Evolutionary conservation across 805 yeast genomes (phyloP).

Genomic region (Yamadazyma olivae): DNA sequence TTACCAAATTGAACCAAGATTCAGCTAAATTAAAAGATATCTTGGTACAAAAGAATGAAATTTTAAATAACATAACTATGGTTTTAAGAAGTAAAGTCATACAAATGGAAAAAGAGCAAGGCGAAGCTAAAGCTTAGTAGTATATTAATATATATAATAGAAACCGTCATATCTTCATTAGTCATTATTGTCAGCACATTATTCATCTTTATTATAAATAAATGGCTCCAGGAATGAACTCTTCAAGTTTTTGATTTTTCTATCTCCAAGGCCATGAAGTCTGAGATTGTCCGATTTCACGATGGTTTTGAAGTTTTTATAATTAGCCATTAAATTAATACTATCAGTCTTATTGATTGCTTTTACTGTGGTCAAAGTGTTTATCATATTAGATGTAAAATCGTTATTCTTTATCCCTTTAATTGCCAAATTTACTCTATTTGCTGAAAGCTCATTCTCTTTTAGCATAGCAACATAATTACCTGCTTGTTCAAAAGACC

Average conservation of each 20-base stretch:
- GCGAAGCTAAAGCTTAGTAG: neutral
- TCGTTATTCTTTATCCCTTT: constrained; percentile 43
- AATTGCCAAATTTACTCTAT: constrained; percentile 26
- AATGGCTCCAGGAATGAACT: constrained; percentile 48
- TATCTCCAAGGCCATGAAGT: constrained; percentile 49
- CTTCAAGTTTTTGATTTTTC: constrained; percentile 40
- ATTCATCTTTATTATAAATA: constrained; percentile 29
- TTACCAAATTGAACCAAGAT: constrained; percentile 69
- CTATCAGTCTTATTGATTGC: constrained; percentile 55
- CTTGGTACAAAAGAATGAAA: constrained; percentile 68
- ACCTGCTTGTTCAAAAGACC: constrained; percentile 51
- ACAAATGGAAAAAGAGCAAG: constrained; percentile 38
- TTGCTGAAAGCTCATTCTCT: constrained; percentile 33
- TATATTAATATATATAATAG: no score
- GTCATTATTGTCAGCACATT: no score
- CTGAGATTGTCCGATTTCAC: constrained; percentile 27
- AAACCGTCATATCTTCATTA: no score
- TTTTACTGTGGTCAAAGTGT: constrained; percentile 43
- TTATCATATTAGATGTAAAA: constrained; percentile 43
- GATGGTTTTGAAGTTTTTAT: constrained; percentile 40
- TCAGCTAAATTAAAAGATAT: constrained; percentile 70
- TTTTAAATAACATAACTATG: constrained; percentile 59
- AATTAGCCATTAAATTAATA: constrained; percentile 47
- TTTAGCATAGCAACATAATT: constrained; percentile 39
- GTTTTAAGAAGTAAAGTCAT: constrained; percentile 52